Percentiles rank a stretch among this genome's conserved stretches.
These are phyloP conservation scores for Argentina anserina DNA, from an alignment of 306 rosid species.

Conservation along the genomic window DNA sequence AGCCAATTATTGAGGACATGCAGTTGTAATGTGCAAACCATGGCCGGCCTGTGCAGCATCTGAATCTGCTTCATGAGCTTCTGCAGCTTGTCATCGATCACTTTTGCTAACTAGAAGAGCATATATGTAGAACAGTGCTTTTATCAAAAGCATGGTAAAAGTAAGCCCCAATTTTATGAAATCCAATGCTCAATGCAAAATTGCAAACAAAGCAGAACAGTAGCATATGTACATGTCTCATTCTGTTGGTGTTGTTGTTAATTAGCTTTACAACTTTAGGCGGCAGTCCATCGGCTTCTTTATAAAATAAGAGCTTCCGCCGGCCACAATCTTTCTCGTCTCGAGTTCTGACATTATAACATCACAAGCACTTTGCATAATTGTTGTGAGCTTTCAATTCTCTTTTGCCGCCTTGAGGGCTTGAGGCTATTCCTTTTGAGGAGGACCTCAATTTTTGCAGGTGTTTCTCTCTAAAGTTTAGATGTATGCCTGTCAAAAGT, in stretches of 20 bases:
- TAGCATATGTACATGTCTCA: background rate
- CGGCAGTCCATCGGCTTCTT: background rate
- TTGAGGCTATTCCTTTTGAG: background rate
- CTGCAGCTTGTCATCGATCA: background rate
- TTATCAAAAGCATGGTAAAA: background rate
- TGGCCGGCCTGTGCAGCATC: slow-evolving; percentile 6
- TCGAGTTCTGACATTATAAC: slow-evolving; percentile 3
- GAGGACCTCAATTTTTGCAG: background rate
- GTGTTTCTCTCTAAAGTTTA: background rate
- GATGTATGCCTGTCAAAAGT: background rate
- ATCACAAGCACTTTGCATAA: background rate
- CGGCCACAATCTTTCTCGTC: background rate
- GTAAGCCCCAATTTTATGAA: background rate
- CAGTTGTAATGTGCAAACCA: background rate
- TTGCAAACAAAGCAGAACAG: background rate
- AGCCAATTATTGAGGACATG: background rate
- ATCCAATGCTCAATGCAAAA: background rate
- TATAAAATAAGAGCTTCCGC: background rate
- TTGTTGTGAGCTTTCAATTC: background rate
- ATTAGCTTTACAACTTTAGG: background rate
- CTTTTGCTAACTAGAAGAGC: background rate
- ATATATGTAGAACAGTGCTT: background rate
- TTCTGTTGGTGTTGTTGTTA: background rate
- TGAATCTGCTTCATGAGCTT: background rate
- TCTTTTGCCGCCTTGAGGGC: background rate